These are phyloP conservation scores for Brassica cretica DNA, from an alignment of 345 rosid genomes.

Conservation along the genomic window DNA sequence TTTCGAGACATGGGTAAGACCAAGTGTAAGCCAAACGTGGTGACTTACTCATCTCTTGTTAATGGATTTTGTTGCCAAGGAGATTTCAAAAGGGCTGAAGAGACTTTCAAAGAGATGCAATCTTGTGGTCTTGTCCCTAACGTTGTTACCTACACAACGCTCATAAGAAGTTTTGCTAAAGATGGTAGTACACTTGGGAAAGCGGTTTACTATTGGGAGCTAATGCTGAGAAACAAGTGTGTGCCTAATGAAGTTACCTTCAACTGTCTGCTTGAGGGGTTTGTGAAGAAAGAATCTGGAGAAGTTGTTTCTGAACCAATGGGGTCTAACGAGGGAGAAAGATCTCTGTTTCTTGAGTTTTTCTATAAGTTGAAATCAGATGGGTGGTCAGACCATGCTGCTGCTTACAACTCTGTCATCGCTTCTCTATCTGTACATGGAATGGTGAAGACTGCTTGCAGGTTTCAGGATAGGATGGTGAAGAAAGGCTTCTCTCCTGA, in stretches of 20 bases:
- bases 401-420: slow-evolving; percentile 63
- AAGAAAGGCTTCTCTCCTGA: slow-evolving; percentile 60
- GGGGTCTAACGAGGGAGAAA: slow-evolving; percentile 37
- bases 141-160: slow-evolving; percentile 73
- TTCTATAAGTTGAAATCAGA: slow-evolving; percentile 60
- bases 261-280: slow-evolving; percentile 69
- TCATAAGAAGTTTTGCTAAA: slow-evolving; percentile 67
- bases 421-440: slow-evolving; percentile 62
- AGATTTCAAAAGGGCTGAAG: slow-evolving; percentile 58
- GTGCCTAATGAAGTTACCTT: slow-evolving; percentile 71
- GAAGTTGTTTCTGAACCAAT: slow-evolving; percentile 12
- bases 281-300: slow-evolving; percentile 43
- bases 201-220: slow-evolving; percentile 69
- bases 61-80: slow-evolving; percentile 68
- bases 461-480: slow-evolving; percentile 52
- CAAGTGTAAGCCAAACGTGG: slow-evolving; percentile 74
- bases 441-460: slow-evolving; percentile 67
- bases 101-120: slow-evolving; percentile 58
- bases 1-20: slow-evolving; percentile 60
- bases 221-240: slow-evolving; percentile 65
- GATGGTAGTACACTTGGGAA: slow-evolving; percentile 58
- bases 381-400: slow-evolving; percentile 55
- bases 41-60: slow-evolving; percentile 72
- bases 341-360: slow-evolving; percentile 48
- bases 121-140: slow-evolving; percentile 64